phyloP scores from a whole-genome alignment of 208 protist species.

The Dictyostelium gargantuum region DNA sequence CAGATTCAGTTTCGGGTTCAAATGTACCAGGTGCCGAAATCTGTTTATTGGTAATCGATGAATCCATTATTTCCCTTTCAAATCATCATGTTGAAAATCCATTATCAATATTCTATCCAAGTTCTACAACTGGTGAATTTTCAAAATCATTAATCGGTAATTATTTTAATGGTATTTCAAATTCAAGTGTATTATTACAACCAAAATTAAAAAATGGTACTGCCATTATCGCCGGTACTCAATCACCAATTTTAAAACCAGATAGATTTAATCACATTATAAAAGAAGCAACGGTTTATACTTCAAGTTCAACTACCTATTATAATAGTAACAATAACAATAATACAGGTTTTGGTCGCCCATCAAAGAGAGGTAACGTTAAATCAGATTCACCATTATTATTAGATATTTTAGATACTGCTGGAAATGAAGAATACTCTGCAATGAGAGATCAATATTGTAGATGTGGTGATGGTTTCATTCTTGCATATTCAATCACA shows the following conservation, averaged over 20 bases:
- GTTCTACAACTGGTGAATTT: not conserved
- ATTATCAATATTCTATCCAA: conserved; percentile 24
- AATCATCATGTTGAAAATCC: conserved; percentile 20
- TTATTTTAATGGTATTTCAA: not conserved
- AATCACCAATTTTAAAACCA: not conserved
- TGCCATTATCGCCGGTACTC: not conserved
- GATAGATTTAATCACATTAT: not conserved
- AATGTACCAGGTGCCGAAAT: conserved; percentile 27
- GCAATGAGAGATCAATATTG: conserved; percentile 86
- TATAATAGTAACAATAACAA: too few species aligned
- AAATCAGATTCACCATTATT: too few species aligned
- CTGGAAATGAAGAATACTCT: conserved; percentile 85
- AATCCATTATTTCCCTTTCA: conserved; percentile 31
- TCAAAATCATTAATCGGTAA: not conserved
- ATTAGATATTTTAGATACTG: conserved; percentile 86
- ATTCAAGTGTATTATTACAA: not conserved
- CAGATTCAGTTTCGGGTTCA: not conserved
- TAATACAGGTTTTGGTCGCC: too few species aligned
- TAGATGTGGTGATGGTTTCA: conserved; percentile 80
- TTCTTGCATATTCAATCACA: conserved; percentile 83
- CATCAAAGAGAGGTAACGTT: too few species aligned
- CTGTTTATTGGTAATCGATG: conserved; percentile 52
- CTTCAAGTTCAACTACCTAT: too few species aligned
- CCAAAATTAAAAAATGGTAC: not conserved
- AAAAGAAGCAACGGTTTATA: too few species aligned